phyloP scores from a whole-genome alignment of 1,284 basidiomycete species.

The Moesziomyces sp. region DNA sequence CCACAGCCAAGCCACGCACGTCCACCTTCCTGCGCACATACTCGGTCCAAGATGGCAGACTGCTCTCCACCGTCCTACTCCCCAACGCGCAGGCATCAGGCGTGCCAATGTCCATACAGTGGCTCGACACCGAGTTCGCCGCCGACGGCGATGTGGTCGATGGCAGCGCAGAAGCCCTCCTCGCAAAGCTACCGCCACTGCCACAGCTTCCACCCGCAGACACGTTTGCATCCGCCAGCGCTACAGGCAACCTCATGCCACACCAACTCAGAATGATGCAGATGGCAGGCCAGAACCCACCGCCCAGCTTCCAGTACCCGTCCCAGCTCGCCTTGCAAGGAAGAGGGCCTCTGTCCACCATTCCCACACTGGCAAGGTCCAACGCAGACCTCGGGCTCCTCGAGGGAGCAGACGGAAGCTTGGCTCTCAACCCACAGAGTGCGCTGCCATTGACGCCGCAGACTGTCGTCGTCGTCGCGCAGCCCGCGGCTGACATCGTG shows the following conservation, averaged over 20 bases:
- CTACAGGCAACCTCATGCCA: slow-evolving; percentile 35
- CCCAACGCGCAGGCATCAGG: neutral
- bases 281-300: slow-evolving; percentile 43
- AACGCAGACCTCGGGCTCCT: slow-evolving; percentile 25
- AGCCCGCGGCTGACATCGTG: neutral
- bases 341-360: slow-evolving; percentile 16
- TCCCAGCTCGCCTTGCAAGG: slow-evolving; percentile 31
- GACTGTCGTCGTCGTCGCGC: slow-evolving; percentile 24
- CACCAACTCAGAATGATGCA: slow-evolving; percentile 51
- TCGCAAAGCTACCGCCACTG: slow-evolving; percentile 27
- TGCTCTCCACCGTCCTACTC: slow-evolving; percentile 31
- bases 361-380: slow-evolving; percentile 15
- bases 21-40: slow-evolving; percentile 26
- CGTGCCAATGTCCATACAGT: slow-evolving; percentile 12
- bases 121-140: slow-evolving; percentile 20
- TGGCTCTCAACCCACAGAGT: slow-evolving; percentile 11
- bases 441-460: slow-evolving; percentile 26
- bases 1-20: slow-evolving; percentile 11
- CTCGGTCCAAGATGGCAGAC: slow-evolving; percentile 43
- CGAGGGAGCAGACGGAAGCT: slow-evolving; percentile 15
- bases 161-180: slow-evolving; percentile 17
- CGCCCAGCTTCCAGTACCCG: slow-evolving; percentile 27
- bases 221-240: slow-evolving; percentile 22
- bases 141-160: slow-evolving; percentile 2
- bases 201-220: slow-evolving; percentile 28